Evolutionary conservation across 805 yeast species (phyloP).

Genomic region (Wickerhamomyces kurtzmanii): DNA sequence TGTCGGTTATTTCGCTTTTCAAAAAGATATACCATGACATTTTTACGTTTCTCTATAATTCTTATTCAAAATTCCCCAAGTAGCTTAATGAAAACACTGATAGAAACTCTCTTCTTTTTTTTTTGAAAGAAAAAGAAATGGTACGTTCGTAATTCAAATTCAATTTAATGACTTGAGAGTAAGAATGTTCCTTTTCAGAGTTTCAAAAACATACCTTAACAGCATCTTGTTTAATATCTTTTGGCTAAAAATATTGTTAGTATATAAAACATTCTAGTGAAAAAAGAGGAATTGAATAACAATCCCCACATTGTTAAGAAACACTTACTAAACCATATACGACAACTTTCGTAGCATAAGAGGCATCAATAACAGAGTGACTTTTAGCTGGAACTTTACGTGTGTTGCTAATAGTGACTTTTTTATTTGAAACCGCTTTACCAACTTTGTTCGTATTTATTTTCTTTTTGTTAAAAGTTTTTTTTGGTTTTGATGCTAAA

Average conservation of each 20-base stretch:
- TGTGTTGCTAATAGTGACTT: slow-evolving; percentile 15
- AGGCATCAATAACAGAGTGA: slow-evolving; percentile 24
- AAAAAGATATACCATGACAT: too few species aligned
- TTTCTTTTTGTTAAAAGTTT: slow-evolving; percentile 20
- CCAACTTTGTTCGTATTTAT: slow-evolving; percentile 23
- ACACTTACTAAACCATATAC: slow-evolving; percentile 73
- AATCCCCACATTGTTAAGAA: too few species aligned
- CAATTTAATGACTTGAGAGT: too few species aligned
- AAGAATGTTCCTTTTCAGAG: slow-evolving; percentile 1
- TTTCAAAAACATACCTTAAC: slow-evolving; percentile 64
- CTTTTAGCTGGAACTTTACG: slow-evolving; percentile 6
- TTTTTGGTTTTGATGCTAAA: slow-evolving; percentile 53
- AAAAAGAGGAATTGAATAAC: background rate
- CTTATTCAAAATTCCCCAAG: too few species aligned
- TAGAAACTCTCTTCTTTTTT: too few species aligned
- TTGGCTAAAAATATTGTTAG: too few species aligned
- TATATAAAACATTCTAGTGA: too few species aligned
- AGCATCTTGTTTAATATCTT: slow-evolving; percentile 75
- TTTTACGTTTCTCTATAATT: too few species aligned
- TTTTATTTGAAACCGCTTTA: slow-evolving; percentile 18
- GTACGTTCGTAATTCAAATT: too few species aligned
- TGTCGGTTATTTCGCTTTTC: too few species aligned
- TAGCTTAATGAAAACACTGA: too few species aligned
- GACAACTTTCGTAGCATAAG: slow-evolving; percentile 70
- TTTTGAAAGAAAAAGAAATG: too few species aligned